Evolutionary conservation across 805 yeast genomes (phyloP).

Genomic region (Barnettozyma sucrosica): DNA sequence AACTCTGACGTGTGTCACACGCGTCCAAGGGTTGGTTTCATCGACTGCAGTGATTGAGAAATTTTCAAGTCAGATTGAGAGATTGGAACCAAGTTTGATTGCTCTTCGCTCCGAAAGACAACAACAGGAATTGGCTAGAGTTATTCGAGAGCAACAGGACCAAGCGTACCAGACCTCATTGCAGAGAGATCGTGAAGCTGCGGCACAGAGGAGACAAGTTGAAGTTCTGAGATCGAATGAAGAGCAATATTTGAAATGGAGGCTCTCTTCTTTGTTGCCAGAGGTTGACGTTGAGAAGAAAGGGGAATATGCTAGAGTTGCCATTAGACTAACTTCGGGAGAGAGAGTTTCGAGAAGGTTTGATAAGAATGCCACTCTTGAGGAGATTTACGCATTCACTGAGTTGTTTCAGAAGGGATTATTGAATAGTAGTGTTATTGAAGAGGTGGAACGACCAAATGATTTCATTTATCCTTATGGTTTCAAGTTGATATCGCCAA

Average conservation of each 20-base stretch:
- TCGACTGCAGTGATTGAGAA: slow-evolving; percentile 38
- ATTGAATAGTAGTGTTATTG: slow-evolving; percentile 18
- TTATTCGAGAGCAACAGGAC: slow-evolving; percentile 68
- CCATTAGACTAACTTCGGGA: slow-evolving; percentile 63
- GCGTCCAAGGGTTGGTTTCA: slow-evolving; percentile 52
- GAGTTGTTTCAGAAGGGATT: slow-evolving; percentile 41
- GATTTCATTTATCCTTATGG: slow-evolving; percentile 40
- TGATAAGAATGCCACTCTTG: slow-evolving; percentile 39
- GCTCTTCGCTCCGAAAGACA: slow-evolving; percentile 58
- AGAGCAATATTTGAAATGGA: slow-evolving; percentile 46
- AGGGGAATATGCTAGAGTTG: slow-evolving; percentile 49
- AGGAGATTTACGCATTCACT: slow-evolving; percentile 66
- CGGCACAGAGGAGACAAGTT: slow-evolving; percentile 32
- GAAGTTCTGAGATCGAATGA: slow-evolving; percentile 21
- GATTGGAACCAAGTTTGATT: slow-evolving; percentile 56
- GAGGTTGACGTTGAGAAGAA: slow-evolving; percentile 25
- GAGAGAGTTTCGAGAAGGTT: slow-evolving; percentile 49
- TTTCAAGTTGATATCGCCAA: slow-evolving; percentile 49
- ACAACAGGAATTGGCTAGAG: slow-evolving; percentile 50
- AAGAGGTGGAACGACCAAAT: slow-evolving; percentile 28
- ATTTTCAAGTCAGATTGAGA: slow-evolving; percentile 41
- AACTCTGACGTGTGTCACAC: slow-evolving; percentile 53
- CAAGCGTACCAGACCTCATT: slow-evolving; percentile 68
- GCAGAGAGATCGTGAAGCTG: slow-evolving; percentile 56
- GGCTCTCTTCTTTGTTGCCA: slow-evolving; percentile 29